phyloP scores from a whole-genome alignment of 305 asterid genomes.

The Ajuga reptans region DNA sequence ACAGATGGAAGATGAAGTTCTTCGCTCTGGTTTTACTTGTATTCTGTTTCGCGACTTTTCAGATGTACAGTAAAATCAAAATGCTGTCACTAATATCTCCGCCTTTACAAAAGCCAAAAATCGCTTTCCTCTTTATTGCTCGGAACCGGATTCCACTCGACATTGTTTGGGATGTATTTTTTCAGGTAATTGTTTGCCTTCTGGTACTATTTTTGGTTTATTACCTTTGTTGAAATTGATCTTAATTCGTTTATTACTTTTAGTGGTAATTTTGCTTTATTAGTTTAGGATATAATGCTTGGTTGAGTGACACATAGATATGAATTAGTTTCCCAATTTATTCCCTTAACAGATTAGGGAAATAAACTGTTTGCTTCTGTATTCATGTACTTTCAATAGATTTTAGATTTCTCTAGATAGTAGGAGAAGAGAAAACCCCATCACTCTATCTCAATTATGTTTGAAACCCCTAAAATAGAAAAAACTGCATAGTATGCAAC shows the following conservation, averaged over 20 bases:
- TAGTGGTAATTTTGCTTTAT: background rate
- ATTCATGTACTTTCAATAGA: background rate
- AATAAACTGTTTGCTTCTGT: background rate
- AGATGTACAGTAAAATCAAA: constrained; percentile 48
- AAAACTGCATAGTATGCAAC: background rate
- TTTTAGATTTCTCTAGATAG: background rate
- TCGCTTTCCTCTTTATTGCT: constrained; percentile 81
- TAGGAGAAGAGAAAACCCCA: background rate
- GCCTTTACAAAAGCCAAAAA: constrained; percentile 53
- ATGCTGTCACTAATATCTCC: constrained; percentile 38
- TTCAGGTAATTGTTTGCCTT: constrained; percentile 46
- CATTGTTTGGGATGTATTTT: constrained; percentile 77
- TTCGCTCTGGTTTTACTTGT: constrained; percentile 39
- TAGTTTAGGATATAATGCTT: background rate
- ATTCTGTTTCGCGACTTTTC: constrained; percentile 47
- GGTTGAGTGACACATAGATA: constrained; percentile 3
- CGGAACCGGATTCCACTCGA: constrained; percentile 88
- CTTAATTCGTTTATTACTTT: background rate
- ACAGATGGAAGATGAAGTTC: constrained; percentile 67
- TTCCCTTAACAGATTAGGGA: constrained; percentile 2
- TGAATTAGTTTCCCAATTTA: constrained; percentile 20
- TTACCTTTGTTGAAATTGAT: constrained; percentile 11
- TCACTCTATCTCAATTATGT: background rate
- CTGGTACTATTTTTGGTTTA: constrained; percentile 4
- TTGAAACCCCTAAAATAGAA: background rate